Base-by-base conservation (phyloP, 2,329 filamentous ascomycete species). In the Tolypocladium ovalisporum region DNA sequence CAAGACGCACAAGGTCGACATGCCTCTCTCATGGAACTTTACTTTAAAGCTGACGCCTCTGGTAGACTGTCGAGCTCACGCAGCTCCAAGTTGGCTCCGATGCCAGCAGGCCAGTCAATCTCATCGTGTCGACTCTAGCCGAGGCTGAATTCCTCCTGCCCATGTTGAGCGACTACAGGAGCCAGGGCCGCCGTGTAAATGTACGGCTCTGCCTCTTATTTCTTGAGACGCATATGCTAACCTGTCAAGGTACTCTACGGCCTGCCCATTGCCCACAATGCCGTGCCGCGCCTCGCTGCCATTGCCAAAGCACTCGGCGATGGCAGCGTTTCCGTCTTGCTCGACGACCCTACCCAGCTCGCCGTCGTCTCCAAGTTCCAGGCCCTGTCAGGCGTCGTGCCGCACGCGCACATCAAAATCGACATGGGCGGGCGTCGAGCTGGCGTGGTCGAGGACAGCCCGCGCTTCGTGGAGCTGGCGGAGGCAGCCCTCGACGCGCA, bases 1-100 rank as follows among this genome's bases (percentile, higher is more conserved):
- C 59, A 94, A 94, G 73, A 91, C 88, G 27, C 89, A 94, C 70
- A 94, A 94, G 76, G 87, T 86, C 24, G 24, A 24, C 42, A 29
- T 9, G 6, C 37, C 5, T 15, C 6, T 4, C 8, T 39, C 15
- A 17, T 7, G 4, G 19, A 17, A 4, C 37, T 24, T 15, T 24
- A 32, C 7, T 9, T 4, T 8, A 17, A 17, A 4, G 17, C 19
- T 34, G 9, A 51, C 17, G 1, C 29, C 47, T 6, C 17, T 13
- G 3, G 1, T 47, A 88, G 85, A 90, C 88, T 0, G 73, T 76
- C 7, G 82, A 90, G 68, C 70, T 89, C 54, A 80, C 86, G 2
- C 76, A 77, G 55, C 71, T 90, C 29, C 88, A 92, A 79, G 83
- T 90, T n/a, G 87, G 87, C 10, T 70, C 78, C 34, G 66, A 76